phyloP scores from a whole-genome alignment of 495 filamentous ascomycete genomes.

The Baudoinia panamericana region DNA sequence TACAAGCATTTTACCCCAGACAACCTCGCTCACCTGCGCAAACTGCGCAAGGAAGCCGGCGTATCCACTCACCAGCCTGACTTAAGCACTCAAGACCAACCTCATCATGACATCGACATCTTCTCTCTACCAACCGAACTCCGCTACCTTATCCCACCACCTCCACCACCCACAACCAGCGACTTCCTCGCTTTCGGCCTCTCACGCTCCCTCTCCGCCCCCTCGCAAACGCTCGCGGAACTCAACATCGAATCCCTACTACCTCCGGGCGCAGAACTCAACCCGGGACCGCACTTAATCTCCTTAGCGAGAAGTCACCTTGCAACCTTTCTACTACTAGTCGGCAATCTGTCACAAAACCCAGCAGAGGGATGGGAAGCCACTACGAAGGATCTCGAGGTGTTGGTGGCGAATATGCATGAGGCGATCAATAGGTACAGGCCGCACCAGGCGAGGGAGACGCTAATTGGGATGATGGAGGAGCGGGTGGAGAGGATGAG shows the following conservation, averaged over 20 bases:
- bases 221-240: slow-evolving; percentile 31
- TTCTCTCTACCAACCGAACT: slow-evolving; percentile 57
- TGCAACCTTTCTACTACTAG: slow-evolving; percentile 71
- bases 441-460: slow-evolving; percentile 89
- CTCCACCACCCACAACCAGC: slow-evolving; percentile 50
- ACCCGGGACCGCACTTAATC: slow-evolving; percentile 64
- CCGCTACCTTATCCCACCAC: slow-evolving; percentile 65
- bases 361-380: slow-evolving; percentile 43
- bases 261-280: slow-evolving; percentile 33
- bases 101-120: slow-evolving; percentile 29
- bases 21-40: slow-evolving; percentile 55
- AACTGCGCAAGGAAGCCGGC: slow-evolving; percentile 26
- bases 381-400: slow-evolving; percentile 63
- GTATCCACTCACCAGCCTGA: slow-evolving; percentile 16
- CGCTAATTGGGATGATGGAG: slow-evolving; percentile 82
- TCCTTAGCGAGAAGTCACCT: slow-evolving; percentile 68
- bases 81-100: slow-evolving; percentile 21
- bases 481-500: slow-evolving; percentile 61
- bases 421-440: slow-evolving; percentile 87
- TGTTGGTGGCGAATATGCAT: slow-evolving; percentile 75
- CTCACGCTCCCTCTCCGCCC: slow-evolving; percentile 51
- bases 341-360: slow-evolving; percentile 52
- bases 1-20: slow-evolving; percentile 76
- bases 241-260: slow-evolving; percentile 13
- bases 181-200: slow-evolving; percentile 65